Evolutionary conservation across 1,139 yeast genomes (phyloP), one percentile per base, ranked within the genome.

Genomic region (Saccharomyces uvarum): DNA sequence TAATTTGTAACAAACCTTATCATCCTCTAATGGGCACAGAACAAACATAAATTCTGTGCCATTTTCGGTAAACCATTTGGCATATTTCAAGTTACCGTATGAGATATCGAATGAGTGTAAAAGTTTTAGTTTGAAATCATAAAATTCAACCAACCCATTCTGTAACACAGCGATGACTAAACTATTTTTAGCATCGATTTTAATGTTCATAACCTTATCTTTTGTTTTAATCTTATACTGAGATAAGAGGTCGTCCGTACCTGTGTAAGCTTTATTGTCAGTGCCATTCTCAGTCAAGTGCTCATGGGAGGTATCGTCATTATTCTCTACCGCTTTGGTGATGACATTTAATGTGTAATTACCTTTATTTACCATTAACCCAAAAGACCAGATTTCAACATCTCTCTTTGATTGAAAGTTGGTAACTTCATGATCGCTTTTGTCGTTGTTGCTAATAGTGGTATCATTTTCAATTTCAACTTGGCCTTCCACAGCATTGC

Each of bases 101-200:
- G 65, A 57, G 4, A 62, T 58, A 32, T 64, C 59, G 19, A 57
- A 42, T 3, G 66, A 62, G 47, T 59, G 56, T 28, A 62, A 52
- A 19, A 64, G 53, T 52, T 63, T 67, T 46, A 62, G 57, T 3
- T 61, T 53, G 49, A 71, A 61, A 16, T 71, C 69, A 55, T 70
- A 68, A 41, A 73, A 62, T 48, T 73, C 72, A 51, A 80, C 64
- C 49, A 70, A 65, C 4, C 87, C 86, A 58, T 74, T 73, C 29
- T 67, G 66, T 50, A 74, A 73, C 11, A 82, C 63, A 2, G 75
- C 72, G 49, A 73, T 73, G 16, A 81, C 72, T 13, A 65, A 64
- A 13, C 70, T 65, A 7, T 74, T 73, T 38, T 53, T 51, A 3
- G 54, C 54, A 13, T 57, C 53, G 28, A 66, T 58, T 48, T 61